Conservation (phyloP, 208 protist species). For the Acanthamoeba triangularis region DNA sequence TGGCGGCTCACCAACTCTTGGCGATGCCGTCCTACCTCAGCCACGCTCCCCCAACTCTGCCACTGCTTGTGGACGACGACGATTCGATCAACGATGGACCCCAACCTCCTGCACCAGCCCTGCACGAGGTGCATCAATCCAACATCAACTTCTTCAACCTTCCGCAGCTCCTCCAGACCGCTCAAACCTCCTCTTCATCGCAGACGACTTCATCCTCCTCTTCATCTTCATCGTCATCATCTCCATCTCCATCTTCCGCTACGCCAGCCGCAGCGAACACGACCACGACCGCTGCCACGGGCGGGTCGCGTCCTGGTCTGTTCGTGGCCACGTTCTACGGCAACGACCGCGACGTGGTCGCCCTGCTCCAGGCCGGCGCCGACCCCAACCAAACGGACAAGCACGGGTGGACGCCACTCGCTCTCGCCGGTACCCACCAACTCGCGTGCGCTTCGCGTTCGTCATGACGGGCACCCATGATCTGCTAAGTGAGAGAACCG, state of each 20-base stretch:
- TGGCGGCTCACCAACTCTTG: neutral
- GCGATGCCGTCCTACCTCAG: slow-evolving; percentile 10
- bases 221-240: neutral
- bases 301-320: neutral
- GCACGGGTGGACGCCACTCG: slow-evolving; percentile 51
- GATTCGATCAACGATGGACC: neutral
- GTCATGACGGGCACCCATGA: neutral
- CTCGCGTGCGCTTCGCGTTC: neutral
- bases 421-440: neutral
- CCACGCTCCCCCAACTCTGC: neutral
- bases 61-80: neutral
- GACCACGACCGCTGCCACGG: neutral
- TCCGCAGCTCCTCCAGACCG: neutral
- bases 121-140: neutral
- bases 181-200: neutral
- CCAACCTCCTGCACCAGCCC: neutral
- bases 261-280: neutral
- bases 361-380: slow-evolving; percentile 23
- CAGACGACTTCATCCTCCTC: neutral
- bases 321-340: slow-evolving; percentile 64
- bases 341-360: slow-evolving; percentile 32
- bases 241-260: neutral
- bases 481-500: too few relatives aligned
- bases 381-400: slow-evolving; percentile 29
- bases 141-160: slow-evolving; percentile 46